phyloP scores from a whole-genome alignment of 1,284 basidiomycete genomes.

The Cutaneotrichosporon arboriforme region DNA sequence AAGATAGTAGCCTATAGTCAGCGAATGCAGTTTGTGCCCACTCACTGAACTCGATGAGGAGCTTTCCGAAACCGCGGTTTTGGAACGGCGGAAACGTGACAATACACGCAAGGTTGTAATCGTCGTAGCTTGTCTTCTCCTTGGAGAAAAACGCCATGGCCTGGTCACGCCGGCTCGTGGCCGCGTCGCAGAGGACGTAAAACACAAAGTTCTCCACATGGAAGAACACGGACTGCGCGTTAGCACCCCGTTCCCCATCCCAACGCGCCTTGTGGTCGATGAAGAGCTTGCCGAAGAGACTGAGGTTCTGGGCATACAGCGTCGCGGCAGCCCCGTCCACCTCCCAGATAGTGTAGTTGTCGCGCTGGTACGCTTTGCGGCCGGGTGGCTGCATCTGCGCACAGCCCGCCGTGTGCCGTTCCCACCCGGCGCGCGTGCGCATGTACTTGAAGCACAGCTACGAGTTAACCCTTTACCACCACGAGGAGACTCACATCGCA shows the following conservation, averaged over 20 bases:
- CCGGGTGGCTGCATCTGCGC: constrained; percentile 74
- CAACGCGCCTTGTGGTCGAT: constrained; percentile 76
- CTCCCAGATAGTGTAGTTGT: constrained; percentile 89
- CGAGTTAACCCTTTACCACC: background rate
- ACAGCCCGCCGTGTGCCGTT: constrained; percentile 71
- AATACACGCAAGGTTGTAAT: constrained; percentile 96
- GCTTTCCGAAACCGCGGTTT: constrained; percentile 81
- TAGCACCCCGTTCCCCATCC: background rate
- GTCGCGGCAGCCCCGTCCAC: constrained; percentile 79
- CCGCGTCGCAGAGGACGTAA: constrained; percentile 84
- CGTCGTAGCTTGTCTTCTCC: constrained; percentile 94
- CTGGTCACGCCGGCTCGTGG: constrained; percentile 66
- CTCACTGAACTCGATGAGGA: constrained; percentile 96
- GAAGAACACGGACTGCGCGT: constrained; percentile 72
- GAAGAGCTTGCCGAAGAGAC: constrained; percentile 96
- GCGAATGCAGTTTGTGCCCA: background rate
- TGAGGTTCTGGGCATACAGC: constrained; percentile 93
- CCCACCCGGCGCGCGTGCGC: constrained; percentile 65
- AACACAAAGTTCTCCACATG: constrained; percentile 70
- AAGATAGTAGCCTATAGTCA: constrained; percentile 72
- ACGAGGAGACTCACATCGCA: constrained; percentile 39
- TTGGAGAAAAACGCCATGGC: constrained; percentile 95
- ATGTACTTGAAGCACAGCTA: constrained; percentile 93
- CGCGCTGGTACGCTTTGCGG: constrained; percentile 80
- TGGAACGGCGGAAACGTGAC: constrained; percentile 92